phyloP scores from a whole-genome alignment of 169 alveolate genomes.

The Toxoplasma gondii region DNA sequence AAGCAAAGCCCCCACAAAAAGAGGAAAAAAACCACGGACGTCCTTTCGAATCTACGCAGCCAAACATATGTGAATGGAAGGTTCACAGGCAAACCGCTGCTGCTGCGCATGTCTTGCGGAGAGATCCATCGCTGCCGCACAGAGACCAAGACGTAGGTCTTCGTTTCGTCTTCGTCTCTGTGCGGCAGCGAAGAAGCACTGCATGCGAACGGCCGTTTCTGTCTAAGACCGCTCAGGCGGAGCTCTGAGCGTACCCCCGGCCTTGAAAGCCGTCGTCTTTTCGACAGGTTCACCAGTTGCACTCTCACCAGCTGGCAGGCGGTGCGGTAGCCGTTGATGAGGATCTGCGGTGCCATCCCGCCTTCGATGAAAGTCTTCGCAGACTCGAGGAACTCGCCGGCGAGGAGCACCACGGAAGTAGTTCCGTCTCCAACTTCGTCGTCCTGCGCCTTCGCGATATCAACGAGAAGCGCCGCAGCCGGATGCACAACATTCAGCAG shows the following conservation, averaged over 20 bases:
- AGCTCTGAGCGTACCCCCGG: no score
- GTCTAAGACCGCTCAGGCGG: no score
- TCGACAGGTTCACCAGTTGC: neutral
- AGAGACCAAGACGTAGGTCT: no score
- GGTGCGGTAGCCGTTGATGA: conserved; percentile 92
- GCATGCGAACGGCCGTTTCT: no score
- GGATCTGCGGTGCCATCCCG: conserved; percentile 95
- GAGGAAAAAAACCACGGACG: no score
- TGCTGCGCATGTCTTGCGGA: neutral
- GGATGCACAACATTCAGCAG: conserved; percentile 96
- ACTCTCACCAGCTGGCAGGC: conserved; percentile 88
- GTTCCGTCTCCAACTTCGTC: conserved; percentile 92
- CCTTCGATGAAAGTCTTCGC: conserved; percentile 95
- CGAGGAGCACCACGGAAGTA: conserved; percentile 94
- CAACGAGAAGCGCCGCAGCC: conserved; percentile 97
- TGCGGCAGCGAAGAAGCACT: no score
- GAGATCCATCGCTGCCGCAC: no score
- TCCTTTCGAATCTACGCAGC: neutral
- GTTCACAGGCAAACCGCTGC: neutral
- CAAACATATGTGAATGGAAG: neutral
- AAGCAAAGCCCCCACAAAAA: neutral
- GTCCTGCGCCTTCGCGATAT: conserved; percentile 96
- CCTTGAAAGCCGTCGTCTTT: no score
- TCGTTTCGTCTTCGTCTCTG: no score
- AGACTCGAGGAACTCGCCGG: conserved; percentile 96